Evolutionary conservation across 768 basidiomycete species (phyloP), one percentile per base, ranked within the genome.

Genomic region (Chalciporus pseudorubinellus): DNA sequence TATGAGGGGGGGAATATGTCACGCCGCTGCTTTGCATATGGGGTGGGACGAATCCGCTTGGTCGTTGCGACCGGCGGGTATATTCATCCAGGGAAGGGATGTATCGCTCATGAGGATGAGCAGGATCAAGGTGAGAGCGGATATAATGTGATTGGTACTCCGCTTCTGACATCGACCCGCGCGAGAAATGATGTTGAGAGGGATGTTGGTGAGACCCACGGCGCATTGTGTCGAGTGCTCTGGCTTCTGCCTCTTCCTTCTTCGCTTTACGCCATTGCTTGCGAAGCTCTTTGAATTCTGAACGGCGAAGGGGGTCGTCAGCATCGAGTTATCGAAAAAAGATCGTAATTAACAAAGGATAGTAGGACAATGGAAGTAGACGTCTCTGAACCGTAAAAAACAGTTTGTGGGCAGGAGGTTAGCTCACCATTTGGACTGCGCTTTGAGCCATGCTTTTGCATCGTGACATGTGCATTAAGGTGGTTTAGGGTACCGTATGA

Each of bases 261-360:
- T 95, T 97, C 59, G 84, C 81, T 74, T 92, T 92, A 38, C 94
- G 85, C 94, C 95, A 97, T 60, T 89, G 87, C 70, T 95, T 98
- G 50, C 95, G 85, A 61, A 98, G 83, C 65, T 98, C 95, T 65
- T 95, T 98, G 79, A 98, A 99, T 76, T 98, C 95, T 98, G 72
- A 41, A 57, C 51, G 42, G n/a, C n/a, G 51, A 55, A 7, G 51
- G 34, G 21, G 1, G 40, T 12, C 16, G 44, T 69, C 28, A 68
- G 50, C 10, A 48, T 33, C 40, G 11, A 2, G 20, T 11, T 38
- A 45, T 22, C 14, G 26, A 10, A 33, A 31, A 11, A 12, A 11
- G 4, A 11, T 28, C 26, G 12, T 2, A 2, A 31, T 10, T 19
- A 12, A 7, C 33, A 21, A 38, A 6, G 21, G 22, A 12, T 16